Evolutionary conservation across 2,329 filamentous ascomycete species (phyloP), one percentile per base, ranked within the genome.

Genomic region (Colletotrichum truncatum): DNA sequence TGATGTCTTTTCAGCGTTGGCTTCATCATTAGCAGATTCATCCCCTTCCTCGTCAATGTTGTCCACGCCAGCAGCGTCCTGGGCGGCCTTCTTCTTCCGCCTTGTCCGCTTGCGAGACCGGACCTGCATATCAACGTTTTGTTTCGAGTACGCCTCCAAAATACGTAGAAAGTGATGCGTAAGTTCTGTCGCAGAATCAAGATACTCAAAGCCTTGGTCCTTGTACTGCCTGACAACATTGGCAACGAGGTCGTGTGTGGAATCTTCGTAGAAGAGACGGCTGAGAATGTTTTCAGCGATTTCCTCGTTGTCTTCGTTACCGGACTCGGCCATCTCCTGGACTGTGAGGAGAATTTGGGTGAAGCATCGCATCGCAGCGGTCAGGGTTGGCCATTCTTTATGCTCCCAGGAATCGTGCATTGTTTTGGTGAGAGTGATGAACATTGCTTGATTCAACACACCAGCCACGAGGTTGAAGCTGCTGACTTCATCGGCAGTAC

Each of bases 191-290:
- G 91, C 91, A 6, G 94, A 91, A 77, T 99, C 94, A 1, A 99
- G 85, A 71, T 98, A 99, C 59, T 94, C 93, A 71, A 98, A 96
- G 0, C 93, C 92, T 79, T 98, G 96, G 66, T 95, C 93, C 70
- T 97, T 97, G 81, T 97, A 98, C n/a, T 87, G 90, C 68, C 91
- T 86, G 1, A 95, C 84, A 56, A 98, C 92, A 64, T 89, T 87
- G 28, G 95, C 87, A 54, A 99, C 87, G 23, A 92, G 86, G 67
- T 99, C 95, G 73, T 99, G 94, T 0, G 94, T 98, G 1, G 93
- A 88, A 74, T 98, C 94, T 77, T 99, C 96, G 79, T 99, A 99
- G 76, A 99, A 99, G n/a, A 99, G 93, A 67, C 95, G 93, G 72
- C 92, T 97, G 55, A 97, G 88, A 11, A 97, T 98, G 71, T 99